Percentiles rank a stretch among this genome's conserved stretches.
Conservation (phyloP, 2,329 filamentous ascomycete genomes). For the Lecanicillium sp. region DNA sequence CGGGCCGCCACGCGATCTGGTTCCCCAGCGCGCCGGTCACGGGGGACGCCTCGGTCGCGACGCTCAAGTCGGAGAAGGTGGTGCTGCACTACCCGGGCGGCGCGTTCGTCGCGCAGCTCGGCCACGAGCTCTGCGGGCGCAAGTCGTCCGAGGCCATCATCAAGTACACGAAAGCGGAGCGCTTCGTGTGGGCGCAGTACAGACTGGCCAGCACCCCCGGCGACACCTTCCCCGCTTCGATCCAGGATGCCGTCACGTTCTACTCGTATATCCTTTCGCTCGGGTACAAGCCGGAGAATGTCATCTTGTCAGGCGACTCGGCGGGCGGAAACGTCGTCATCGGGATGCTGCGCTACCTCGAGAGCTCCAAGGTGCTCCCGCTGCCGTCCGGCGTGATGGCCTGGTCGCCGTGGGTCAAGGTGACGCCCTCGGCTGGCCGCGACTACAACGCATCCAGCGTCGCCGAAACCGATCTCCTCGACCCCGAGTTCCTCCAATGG, state of each 20-base stretch:
- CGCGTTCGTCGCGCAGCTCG: constrained; percentile 24
- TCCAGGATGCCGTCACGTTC: constrained; percentile 26
- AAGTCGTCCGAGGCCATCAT: constrained; percentile 20
- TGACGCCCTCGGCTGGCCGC: constrained; percentile 1
- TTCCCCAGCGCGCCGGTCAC: constrained; percentile 1
- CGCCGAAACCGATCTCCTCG: not conserved
- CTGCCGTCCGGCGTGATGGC: constrained; percentile 8
- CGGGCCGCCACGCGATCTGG: constrained; percentile 4
- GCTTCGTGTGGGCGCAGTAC: constrained; percentile 25
- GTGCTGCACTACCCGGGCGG: constrained; percentile 27
- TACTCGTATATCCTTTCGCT: constrained; percentile 22
- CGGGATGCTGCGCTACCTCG: constrained; percentile 25
- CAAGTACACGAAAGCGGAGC: constrained; percentile 15
- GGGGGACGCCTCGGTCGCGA: not conserved
- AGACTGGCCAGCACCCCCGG: constrained; percentile 20
- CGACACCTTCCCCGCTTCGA: constrained; percentile 23
- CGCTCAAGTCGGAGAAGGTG: constrained; percentile 11
- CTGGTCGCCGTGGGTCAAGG: constrained; percentile 11
- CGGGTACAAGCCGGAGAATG: constrained; percentile 19
- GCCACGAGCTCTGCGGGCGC: constrained; percentile 22
- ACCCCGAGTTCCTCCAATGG: constrained; percentile 8
- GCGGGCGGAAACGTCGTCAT: constrained; percentile 26
- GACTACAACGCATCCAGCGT: not conserved
- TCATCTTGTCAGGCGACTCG: constrained; percentile 27
- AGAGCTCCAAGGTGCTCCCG: not conserved